phyloP scores from a whole-genome alignment of 495 filamentous ascomycete genomes.

The Aspergillus homomorphus region DNA sequence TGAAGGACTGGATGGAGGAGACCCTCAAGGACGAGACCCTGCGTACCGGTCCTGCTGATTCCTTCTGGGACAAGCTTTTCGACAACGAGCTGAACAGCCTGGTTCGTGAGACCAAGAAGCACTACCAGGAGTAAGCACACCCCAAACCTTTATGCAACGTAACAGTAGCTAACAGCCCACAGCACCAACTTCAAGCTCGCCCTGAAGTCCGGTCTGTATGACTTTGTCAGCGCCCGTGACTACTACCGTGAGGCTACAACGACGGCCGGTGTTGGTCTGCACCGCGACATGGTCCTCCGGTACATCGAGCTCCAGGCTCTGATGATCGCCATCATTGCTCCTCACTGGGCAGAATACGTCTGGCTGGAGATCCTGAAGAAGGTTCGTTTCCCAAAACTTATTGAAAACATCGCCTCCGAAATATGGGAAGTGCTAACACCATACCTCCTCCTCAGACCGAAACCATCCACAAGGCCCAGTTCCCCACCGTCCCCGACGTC shows the following conservation, averaged over 20 bases:
- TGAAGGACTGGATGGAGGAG: conserved; percentile 93
- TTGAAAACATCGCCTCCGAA: not conserved
- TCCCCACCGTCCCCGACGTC: conserved; percentile 65
- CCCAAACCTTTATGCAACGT: not conserved
- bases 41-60: conserved; percentile 68
- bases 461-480: conserved; percentile 76
- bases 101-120: conserved; percentile 65
- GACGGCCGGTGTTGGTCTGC: conserved; percentile 75
- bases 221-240: conserved; percentile 82
- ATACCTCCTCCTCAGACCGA: conserved; percentile 31
- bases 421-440: conserved; percentile 27
- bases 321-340: conserved; percentile 73
- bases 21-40: conserved; percentile 66
- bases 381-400: conserved; percentile 36
- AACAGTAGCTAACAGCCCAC: conserved; percentile 34
- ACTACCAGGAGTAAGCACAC: conserved; percentile 65
- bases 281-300: conserved; percentile 67
- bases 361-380: conserved; percentile 87
- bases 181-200: conserved; percentile 85
- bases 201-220: conserved; percentile 85
- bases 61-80: conserved; percentile 85
- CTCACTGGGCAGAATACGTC: conserved; percentile 93
- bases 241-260: conserved; percentile 80
- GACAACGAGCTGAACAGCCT: conserved; percentile 91
- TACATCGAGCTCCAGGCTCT: conserved; percentile 89